Base-by-base conservation (phyloP, 306 rosid species). In the Psophocarpus tetragonolobus region DNA sequence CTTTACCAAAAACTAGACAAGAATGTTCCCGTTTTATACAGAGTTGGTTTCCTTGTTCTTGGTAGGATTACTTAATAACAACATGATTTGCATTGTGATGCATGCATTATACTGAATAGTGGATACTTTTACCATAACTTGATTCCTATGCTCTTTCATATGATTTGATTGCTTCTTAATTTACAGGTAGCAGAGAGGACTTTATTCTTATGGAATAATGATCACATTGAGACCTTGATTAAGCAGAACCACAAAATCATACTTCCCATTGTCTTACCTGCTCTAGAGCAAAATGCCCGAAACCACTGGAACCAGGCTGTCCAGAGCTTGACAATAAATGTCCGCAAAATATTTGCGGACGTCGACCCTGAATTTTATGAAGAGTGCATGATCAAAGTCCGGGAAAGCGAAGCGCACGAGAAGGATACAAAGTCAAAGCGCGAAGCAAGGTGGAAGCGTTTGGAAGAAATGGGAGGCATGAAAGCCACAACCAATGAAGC, bases 101-200 rank as follows among this genome's bases (percentile, higher is more conserved):
- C 82, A 61, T 63, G 47, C 82, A 71, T 45, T 35, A 73, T n/a
- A 17, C 24, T 67, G n/a, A 51, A 51, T 36, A 57, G 15, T 71
- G 24, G 65, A 71, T 50, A 12, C 21, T 71, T 32, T 10, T 18
- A 21, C 60, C 62, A 18, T 26, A 29, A 54, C 10, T 30, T 20
- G 12, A 33, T 20, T 41, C 67, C 41, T 14, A 9, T 5, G 53
- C 30, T 27, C 32, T 42, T 60, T 82, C 13, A 56, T 45, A 53
- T 70, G 78, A 44, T 75, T 9, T 50, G 78, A 30, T 79, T 33
- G 35, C 54, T 58, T 50, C 41, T 80, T 73, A 18, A 71, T 81
- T 80, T 77, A 71, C 86, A 95, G 99, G 99, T 95, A 76, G 99
- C 99, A 7, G 99, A 95, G 80, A 91, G 99, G 78, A 93, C 99